phyloP scores from a whole-genome alignment of 345 rosid species.

The Ceriops decandra region DNA sequence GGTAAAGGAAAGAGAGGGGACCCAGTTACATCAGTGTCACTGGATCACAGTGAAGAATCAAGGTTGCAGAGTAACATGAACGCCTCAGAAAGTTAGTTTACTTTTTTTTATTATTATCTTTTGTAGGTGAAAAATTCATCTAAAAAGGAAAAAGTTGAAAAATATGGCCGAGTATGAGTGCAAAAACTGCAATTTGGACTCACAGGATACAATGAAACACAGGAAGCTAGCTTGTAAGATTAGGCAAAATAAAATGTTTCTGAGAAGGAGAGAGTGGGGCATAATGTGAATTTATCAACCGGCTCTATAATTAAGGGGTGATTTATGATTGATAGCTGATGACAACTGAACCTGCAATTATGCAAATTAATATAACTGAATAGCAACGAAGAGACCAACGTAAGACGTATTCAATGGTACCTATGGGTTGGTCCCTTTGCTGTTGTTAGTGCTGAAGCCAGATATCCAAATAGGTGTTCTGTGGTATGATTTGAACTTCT shows the following conservation, averaged over 20 bases:
- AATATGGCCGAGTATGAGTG: neutral
- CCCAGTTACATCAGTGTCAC: conserved; percentile 23
- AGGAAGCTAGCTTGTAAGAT: conserved; percentile 3
- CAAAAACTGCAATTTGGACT: neutral
- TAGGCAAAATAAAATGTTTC: neutral
- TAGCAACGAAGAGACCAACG: neutral
- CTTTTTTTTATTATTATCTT: neutral
- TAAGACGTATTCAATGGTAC: neutral
- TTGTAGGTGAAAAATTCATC: neutral
- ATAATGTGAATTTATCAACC: neutral
- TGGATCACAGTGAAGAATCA: conserved; percentile 35
- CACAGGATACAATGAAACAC: neutral
- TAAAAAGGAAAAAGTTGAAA: neutral
- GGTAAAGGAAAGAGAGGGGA: conserved; percentile 27
- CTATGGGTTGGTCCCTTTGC: neutral
- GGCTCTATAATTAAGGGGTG: neutral
- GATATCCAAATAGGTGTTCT: neutral
- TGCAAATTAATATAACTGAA: neutral
- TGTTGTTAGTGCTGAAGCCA: neutral
- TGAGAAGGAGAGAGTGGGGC: neutral
- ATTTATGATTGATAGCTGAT: neutral
- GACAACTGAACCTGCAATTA: neutral
- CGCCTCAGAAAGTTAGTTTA: conserved; percentile 64
- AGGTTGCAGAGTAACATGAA: conserved; percentile 39
- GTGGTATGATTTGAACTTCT: neutral